Evolutionary conservation across 1,284 basidiomycete species (phyloP).

Genomic region (Microbotryum violaceum): DNA sequence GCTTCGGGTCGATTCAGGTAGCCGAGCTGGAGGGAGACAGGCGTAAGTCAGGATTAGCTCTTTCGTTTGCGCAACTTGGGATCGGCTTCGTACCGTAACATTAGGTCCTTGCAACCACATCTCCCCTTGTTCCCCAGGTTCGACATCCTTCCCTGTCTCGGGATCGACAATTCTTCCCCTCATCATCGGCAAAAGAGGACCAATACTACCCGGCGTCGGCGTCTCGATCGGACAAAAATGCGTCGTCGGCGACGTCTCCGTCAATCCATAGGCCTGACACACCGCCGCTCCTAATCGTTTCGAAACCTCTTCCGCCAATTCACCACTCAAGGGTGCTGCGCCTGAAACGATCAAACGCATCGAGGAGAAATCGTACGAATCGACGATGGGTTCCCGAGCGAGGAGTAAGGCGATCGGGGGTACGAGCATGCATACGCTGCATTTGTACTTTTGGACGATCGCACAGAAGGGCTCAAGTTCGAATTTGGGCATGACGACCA

Average conservation of each 20-base stretch:
- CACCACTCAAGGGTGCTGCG: constrained; percentile 68
- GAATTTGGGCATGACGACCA: constrained; percentile 64
- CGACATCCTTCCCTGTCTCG: constrained; percentile 44
- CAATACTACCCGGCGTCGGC: constrained; percentile 56
- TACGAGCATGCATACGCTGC: constrained; percentile 61
- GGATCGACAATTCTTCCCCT: constrained; percentile 66
- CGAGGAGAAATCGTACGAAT: constrained; percentile 60
- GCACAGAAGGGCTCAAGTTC: constrained; percentile 63
- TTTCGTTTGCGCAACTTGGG: not conserved
- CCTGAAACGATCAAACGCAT: constrained; percentile 61
- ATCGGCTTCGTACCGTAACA: not conserved
- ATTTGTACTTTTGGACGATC: constrained; percentile 57
- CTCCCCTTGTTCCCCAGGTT: constrained; percentile 60
- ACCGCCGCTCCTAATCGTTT: constrained; percentile 41
- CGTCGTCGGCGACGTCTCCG: constrained; percentile 62
- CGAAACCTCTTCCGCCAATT: constrained; percentile 50
- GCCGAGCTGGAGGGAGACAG: constrained; percentile 30
- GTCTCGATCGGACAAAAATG: constrained; percentile 38
- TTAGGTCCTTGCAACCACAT: constrained; percentile 68
- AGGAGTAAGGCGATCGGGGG: constrained; percentile 75
- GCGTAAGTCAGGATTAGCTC: not conserved
- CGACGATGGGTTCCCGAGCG: constrained; percentile 53
- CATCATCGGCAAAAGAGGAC: constrained; percentile 66
- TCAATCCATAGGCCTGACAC: constrained; percentile 61
- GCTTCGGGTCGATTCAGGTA: constrained; percentile 38